Evolutionary conservation across 768 basidiomycete species (phyloP).

Genomic region (Pilatotrama ljubarskyi): DNA sequence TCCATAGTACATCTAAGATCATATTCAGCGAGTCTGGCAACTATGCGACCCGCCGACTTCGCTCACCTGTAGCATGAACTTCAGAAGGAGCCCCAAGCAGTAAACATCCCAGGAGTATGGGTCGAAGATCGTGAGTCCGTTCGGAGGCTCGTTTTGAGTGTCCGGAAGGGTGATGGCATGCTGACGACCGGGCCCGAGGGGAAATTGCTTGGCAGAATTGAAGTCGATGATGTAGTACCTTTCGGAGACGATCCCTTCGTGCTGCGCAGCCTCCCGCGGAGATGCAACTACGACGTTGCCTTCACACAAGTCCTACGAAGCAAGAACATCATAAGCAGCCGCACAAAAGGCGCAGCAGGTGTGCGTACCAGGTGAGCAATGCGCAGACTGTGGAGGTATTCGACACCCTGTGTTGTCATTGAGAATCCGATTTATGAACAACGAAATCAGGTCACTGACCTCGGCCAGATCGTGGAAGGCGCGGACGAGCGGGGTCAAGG

Average conservation of each 20-base stretch:
- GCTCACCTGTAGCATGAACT: too few relatives aligned
- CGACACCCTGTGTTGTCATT: not conserved
- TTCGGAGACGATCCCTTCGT: too few relatives aligned
- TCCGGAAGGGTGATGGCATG: not conserved
- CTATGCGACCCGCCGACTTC: too few relatives aligned
- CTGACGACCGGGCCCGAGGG: not conserved
- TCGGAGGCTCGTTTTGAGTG: not conserved
- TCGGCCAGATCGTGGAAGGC: not conserved
- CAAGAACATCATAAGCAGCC: not conserved
- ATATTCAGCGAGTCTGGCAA: too few relatives aligned
- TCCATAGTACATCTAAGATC: too few relatives aligned
- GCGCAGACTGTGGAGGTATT: not conserved
- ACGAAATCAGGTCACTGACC: too few relatives aligned
- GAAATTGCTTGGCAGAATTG: not conserved
- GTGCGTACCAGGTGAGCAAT: not conserved
- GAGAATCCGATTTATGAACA: not conserved
- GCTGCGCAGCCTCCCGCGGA: not conserved
- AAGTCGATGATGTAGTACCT: constrained; percentile 13
- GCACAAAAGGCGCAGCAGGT: not conserved
- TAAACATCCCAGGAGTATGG: too few relatives aligned
- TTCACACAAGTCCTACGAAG: not conserved
- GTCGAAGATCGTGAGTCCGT: constrained; percentile 3
- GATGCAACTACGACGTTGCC: not conserved
- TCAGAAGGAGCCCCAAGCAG: too few relatives aligned
- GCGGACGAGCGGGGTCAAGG: not conserved